Evolutionary conservation across 331 rosid genomes (phyloP).

Genomic region (Telfairia occidentalis): DNA sequence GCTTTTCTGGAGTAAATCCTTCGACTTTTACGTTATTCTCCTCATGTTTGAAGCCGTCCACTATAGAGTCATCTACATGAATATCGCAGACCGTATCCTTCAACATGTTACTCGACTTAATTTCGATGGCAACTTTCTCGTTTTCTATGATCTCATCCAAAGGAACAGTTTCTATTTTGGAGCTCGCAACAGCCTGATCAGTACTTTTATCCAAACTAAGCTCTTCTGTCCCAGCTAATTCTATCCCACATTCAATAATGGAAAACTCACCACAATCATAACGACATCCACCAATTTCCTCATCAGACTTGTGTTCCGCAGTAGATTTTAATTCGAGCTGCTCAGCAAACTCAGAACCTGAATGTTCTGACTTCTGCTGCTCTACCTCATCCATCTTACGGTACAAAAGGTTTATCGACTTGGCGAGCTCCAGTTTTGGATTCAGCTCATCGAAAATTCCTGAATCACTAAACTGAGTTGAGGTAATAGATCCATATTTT

Average conservation of each 20-base stretch:
- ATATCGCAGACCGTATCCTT: conserved; percentile 11
- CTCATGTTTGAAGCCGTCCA: conserved; percentile 20
- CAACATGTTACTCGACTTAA: conserved; percentile 18
- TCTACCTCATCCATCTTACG: conserved; percentile 47
- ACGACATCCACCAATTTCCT: conserved; percentile 28
- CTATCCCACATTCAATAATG: conserved; percentile 53
- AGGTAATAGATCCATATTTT: conserved; percentile 16
- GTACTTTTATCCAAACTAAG: conserved; percentile 24
- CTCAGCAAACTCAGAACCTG: conserved; percentile 21
- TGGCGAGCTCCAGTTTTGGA: conserved; percentile 39
- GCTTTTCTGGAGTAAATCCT: conserved; percentile 21
- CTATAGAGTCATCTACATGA: conserved; percentile 15
- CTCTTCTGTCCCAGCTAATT: conserved; percentile 27
- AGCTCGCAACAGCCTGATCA: conserved; percentile 21
- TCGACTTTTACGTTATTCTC: conserved; percentile 15
- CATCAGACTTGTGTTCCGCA: conserved; percentile 20
- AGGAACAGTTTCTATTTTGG: conserved; percentile 31
- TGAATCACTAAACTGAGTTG: conserved; percentile 31
- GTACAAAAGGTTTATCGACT: conserved; percentile 45
- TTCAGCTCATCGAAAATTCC: conserved; percentile 25
- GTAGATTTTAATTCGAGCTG: conserved; percentile 21
- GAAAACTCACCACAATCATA: conserved; percentile 34
- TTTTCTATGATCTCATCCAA: conserved; percentile 36
- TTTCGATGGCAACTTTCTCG: conserved; percentile 22
- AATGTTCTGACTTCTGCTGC: conserved; percentile 17